phyloP scores from a whole-genome alignment of 1,284 basidiomycete species.

The Ceraceosorus guamensis region DNA sequence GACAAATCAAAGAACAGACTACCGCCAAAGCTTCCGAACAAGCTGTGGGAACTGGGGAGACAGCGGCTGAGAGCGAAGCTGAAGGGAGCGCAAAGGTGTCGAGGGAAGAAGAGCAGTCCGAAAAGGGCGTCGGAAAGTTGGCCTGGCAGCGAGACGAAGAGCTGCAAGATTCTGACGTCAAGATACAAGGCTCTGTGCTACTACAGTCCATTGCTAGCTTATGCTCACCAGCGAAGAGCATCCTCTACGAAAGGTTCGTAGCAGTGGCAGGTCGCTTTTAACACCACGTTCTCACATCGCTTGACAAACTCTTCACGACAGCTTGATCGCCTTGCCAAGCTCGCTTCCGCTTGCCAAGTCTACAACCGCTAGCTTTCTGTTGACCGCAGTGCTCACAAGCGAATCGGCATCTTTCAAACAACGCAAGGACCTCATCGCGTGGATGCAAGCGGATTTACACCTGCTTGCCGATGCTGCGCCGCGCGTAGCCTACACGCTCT shows the following conservation, averaged over 20 bases:
- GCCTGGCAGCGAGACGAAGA: background rate
- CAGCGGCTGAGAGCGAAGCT: background rate
- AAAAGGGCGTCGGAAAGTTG: background rate
- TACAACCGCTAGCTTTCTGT: constrained; percentile 16
- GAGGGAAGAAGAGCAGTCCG: constrained; percentile 5
- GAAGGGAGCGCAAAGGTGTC: constrained; percentile 14
- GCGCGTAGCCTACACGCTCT: constrained; percentile 37
- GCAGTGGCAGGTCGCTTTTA: background rate
- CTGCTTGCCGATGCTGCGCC: constrained; percentile 31
- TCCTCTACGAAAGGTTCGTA: constrained; percentile 13
- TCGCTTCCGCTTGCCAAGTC: constrained; percentile 19
- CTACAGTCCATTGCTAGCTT: constrained; percentile 32
- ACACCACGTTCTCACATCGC: background rate
- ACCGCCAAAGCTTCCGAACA: no score
- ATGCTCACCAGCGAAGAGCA: constrained; percentile 14
- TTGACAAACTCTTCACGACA: constrained; percentile 10
- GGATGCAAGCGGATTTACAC: constrained; percentile 17
- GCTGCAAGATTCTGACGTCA: constrained; percentile 8
- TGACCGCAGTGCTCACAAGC: constrained; percentile 18
- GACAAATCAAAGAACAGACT: background rate
- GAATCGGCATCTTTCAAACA: constrained; percentile 12
- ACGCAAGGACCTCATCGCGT: constrained; percentile 16
- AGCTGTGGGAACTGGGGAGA: no score
- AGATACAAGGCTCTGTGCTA: constrained; percentile 36
- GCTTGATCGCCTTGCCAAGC: constrained; percentile 19